A percentile compares a stretch with the other conserved stretches of the same genome.
phyloP scores from a whole-genome alignment of 2,329 filamentous ascomycete genomes.

The Dothidotthia symphoricarpi region DNA sequence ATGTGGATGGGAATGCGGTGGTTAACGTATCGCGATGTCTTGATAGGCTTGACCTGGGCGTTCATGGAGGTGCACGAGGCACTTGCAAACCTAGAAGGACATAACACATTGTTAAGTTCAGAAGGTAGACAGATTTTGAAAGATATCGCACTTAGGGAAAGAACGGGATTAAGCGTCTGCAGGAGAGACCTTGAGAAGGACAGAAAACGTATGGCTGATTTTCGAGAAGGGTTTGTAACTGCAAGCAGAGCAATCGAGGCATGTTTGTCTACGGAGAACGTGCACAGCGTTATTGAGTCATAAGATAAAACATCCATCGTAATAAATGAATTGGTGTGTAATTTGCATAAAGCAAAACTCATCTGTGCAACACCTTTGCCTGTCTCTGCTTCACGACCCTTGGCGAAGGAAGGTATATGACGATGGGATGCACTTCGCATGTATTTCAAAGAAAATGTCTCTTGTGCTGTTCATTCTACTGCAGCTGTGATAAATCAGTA shows the following conservation, averaged over 20 bases:
- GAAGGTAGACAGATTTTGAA: conserved; percentile 1
- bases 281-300: too few relatives aligned
- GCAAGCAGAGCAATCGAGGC: not conserved
- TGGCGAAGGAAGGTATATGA: too few relatives aligned
- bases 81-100: conserved; percentile 1
- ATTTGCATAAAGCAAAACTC: too few relatives aligned
- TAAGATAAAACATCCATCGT: too few relatives aligned
- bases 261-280: too few relatives aligned
- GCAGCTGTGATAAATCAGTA: too few relatives aligned
- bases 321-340: too few relatives aligned
- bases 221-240: conserved; percentile 1
- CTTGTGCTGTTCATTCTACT: too few relatives aligned
- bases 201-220: conserved; percentile 2
- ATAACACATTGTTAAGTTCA: not conserved
- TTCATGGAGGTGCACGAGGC: conserved; percentile 28
- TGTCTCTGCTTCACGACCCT: too few relatives aligned
- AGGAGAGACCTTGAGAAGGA: conserved; percentile 3
- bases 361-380: too few relatives aligned
- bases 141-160: conserved; percentile 12
- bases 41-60: conserved; percentile 37
- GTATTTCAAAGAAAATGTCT: too few relatives aligned
- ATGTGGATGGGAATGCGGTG: conserved; percentile 15
- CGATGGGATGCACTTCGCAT: too few relatives aligned
- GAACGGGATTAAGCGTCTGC: conserved; percentile 11
- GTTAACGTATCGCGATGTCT: conserved; percentile 20